Conservation (phyloP, 768 basidiomycete genomes). For the Hypsizygus marmoreus region DNA sequence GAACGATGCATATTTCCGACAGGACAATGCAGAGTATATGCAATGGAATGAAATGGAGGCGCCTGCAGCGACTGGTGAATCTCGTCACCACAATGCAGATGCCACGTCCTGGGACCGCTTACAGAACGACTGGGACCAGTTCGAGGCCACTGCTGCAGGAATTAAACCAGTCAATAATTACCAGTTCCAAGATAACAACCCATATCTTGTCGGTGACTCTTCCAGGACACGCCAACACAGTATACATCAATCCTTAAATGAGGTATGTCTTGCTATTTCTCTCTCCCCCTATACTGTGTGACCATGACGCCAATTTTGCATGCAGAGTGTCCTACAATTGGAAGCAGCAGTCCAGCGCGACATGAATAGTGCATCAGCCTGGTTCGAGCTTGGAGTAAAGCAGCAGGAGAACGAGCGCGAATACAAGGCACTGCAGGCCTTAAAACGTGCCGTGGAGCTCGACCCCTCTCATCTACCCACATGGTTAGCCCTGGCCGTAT, state of each 20-base stretch:
- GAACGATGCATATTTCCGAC: slow-evolving; percentile 69
- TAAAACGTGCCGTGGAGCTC: slow-evolving; percentile 77
- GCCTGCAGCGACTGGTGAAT: slow-evolving; percentile 19
- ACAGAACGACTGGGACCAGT: slow-evolving; percentile 79
- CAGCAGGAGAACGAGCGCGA: slow-evolving; percentile 99
- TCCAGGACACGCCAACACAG: slow-evolving; percentile 53
- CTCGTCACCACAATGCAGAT: slow-evolving; percentile 24
- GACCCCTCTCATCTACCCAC: slow-evolving; percentile 75
- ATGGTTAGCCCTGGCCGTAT: slow-evolving; percentile 90
- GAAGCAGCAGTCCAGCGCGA: slow-evolving; percentile 89
- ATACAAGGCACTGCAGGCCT: slow-evolving; percentile 82
- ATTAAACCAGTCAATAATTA: slow-evolving; percentile 60
- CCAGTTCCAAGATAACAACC: slow-evolving; percentile 77
- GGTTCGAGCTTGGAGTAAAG: slow-evolving; percentile 93
- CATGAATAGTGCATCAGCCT: slow-evolving; percentile 67
- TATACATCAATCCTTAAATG: slow-evolving; percentile 40
- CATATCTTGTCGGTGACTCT: slow-evolving; percentile 68
- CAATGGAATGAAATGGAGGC: slow-evolving; percentile 54
- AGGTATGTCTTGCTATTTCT: slow-evolving; percentile 33
- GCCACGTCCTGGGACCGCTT: slow-evolving; percentile 60
- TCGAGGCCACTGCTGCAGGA: slow-evolving; percentile 73
- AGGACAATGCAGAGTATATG: slow-evolving; percentile 69
- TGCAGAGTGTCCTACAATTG: slow-evolving; percentile 81
- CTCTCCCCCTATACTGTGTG: slow-evolving; percentile 9
- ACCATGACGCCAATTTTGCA: slow-evolving; percentile 14